phyloP scores from a whole-genome alignment of 108 stramenopile species.

The Skeletonema potamos region DNA sequence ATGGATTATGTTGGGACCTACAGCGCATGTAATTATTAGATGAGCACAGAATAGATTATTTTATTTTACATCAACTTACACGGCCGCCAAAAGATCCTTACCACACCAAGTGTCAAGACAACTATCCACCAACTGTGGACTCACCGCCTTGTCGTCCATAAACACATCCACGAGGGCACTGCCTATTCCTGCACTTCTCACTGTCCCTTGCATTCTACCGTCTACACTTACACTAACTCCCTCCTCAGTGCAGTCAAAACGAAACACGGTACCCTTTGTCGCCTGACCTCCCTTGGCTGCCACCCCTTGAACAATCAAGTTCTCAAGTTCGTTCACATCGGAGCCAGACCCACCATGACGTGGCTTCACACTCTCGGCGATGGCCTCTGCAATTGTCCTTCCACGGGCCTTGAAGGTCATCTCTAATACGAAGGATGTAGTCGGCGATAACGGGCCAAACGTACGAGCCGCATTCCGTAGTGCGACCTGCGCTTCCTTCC shows the following conservation, averaged over 20 bases:
- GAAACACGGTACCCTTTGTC: slow-evolving; percentile 31
- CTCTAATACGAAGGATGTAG: slow-evolving; percentile 27
- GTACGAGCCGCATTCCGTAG: slow-evolving; percentile 20
- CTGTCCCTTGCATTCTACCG: slow-evolving; percentile 19
- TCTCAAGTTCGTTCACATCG: slow-evolving; percentile 21
- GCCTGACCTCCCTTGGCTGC: slow-evolving; percentile 25
- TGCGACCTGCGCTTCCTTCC: slow-evolving; percentile 23
- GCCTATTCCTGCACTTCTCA: slow-evolving; percentile 13
- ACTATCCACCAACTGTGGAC: slow-evolving; percentile 28
- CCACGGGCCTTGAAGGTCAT: slow-evolving; percentile 32
- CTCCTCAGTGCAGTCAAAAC: slow-evolving; percentile 11
- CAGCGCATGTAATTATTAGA: neutral
- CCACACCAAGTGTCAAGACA: slow-evolving; percentile 39
- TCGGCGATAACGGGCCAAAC: slow-evolving; percentile 9
- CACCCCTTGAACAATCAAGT: slow-evolving; percentile 28
- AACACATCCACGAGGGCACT: slow-evolving; percentile 33
- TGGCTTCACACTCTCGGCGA: slow-evolving; percentile 34
- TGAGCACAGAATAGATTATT: neutral
- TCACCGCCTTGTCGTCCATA: slow-evolving; percentile 41
- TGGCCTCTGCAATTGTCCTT: slow-evolving; percentile 28
- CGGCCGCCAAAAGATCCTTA: neutral
- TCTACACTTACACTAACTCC: slow-evolving; percentile 32
- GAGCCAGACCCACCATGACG: slow-evolving; percentile 10
- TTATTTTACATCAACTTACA: too few relatives aligned
- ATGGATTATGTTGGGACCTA: neutral